Evolutionary conservation across 2,329 filamentous ascomycete species (phyloP), one percentile per base, ranked within the genome.

Genomic region (Ophiostoma triangulosporum): DNA sequence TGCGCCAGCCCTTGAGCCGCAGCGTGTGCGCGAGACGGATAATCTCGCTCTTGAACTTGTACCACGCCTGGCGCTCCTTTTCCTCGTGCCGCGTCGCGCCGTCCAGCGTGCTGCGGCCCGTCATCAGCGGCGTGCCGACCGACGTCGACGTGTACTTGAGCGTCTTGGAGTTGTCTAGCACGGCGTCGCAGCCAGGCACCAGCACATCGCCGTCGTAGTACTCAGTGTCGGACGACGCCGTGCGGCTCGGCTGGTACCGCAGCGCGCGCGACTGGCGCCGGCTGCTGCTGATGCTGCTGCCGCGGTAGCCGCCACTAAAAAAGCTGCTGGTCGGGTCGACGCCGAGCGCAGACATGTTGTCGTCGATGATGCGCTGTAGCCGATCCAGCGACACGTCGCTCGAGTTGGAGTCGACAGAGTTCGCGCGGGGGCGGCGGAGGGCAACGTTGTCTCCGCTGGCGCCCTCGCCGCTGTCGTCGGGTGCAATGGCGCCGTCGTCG

Each of bases 11-110:
- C 65, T 95, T 95, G 31, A 97, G 76, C 52, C 82, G 81, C 51
- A 98, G 72, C 0, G 93, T 98, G 66, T 97, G 93, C 0, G 88
- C 77, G 55, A 97, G 75, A 35, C 89, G 85, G 53, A 97, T 77
- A 57, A 97, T 93, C 64, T 98, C 91, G 56, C 82, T 84, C 67
- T 96, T 96, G 75, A 96, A 98, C 8, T 68, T 73, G n/a, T 78
- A 65, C 93, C 91, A 96, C 3, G 82, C 82, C 63, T 87, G 82
- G 40, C 73, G 77, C 56, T 91, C 87, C 63, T 85, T 88, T 31
- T 77, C 74, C 36, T 74, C 73, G 55, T 69, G 71, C 53, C 70
- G 73, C 3, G 67, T 64, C 4, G 70, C 66, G 3, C 64, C 54
- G 31, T 75, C 71, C 46, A 74, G 72, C 6, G 63, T 61, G 27